Evolutionary conservation across 768 basidiomycete species (phyloP), one percentile per base, ranked within the genome.

Genomic region (Mycena vulgaris): DNA sequence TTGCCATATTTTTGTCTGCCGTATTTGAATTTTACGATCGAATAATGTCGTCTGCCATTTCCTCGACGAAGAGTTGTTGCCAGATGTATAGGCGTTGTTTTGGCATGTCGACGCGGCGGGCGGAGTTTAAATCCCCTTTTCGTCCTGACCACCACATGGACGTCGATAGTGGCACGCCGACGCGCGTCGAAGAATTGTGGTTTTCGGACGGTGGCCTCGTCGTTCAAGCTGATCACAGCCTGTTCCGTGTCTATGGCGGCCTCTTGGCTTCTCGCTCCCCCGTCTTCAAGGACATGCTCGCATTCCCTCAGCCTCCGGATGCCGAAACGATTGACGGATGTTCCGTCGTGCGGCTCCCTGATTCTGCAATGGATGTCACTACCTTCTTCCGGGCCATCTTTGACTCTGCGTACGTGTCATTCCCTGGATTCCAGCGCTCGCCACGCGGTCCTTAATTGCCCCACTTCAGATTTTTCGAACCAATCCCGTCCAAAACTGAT

Each of bases 151-250:
- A 8, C 33, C 35, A 3, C 31, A 68, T 68, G 67, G 60, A 62
- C 55, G 27, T 55, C 17, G 66, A 67, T 30, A 57, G 14, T n/a
- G n/a, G n/a, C 40, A 39, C 40, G 6, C 56, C 45, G 5, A 33
- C 30, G 10, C 70, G 48, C 30, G 63, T 71, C 23, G 60, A 70
- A 11, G 68, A 79, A 19, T 53, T 79, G 16, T 79, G 78, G 76
- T 76, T 75, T 28, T 39, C 59, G 4, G 78, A 79, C 47, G 75
- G 79, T 7, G 75, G 65, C 31, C 63, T 80, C 48, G 70, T 80
- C 27, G 45, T 79, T 11, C 42, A 74, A 33, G 76, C 78, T 8
- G 77, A 78, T 27, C 55, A 61, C n/a, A 71, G 74, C 2, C 70
- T 69, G 7, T 81, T 76, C 61, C 70, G 74, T 8, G 76, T 81